Evolutionary conservation across 352 stramenopile genomes (phyloP), one percentile per base, ranked within the genome.

Genomic region (Globisporangium recalcitrans): DNA sequence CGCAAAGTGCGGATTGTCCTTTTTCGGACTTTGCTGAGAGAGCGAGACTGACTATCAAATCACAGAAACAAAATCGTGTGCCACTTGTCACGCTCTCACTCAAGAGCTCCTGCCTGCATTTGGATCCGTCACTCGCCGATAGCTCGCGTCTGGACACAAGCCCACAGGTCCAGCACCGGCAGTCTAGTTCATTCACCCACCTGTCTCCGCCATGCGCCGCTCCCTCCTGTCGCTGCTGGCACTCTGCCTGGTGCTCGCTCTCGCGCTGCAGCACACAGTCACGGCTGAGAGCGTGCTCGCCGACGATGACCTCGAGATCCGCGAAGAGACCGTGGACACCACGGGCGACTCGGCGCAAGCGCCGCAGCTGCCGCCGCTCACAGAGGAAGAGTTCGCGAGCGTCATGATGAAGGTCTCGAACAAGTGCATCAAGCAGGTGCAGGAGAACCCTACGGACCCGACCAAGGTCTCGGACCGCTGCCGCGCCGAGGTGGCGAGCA

Each of bases 371-470:
- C 78, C 80, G 38, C 64, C 73, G 14, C 64, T 91, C 57, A 82
- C 82, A 4, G 67, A 72, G 5, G 80, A 92, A 32, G 75, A 67
- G 29, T 87, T 92, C 34, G 80, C 77, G 49, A 78, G 72, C 57
- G 78, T 94, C 49, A 82, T 92, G 58, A 72, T 77, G 52, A 91
- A 91, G 71, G 65, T 92, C 29, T 88, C 82, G 58, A 75, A 73
- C 67, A 80, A 85, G 56, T 94, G 85, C 67, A 72, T 80, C 38
- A 77, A 83, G 67, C 72, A 94, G 63, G 73, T 92, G 56, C 71
- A 88, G 56, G 80, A 74, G 34, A 92, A 91, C 70, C 76, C 82
- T 29, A 71, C 61, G 16, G 81, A 92, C 55, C 74, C 76, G 11
- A 62, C 70, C 31, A 64, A 88, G 58, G 70, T 94, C 54, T 90